A percentile compares a stretch with the other conserved stretches of the same genome.
phyloP scores from a whole-genome alignment of 306 rosid species.

The Senna tora region DNA sequence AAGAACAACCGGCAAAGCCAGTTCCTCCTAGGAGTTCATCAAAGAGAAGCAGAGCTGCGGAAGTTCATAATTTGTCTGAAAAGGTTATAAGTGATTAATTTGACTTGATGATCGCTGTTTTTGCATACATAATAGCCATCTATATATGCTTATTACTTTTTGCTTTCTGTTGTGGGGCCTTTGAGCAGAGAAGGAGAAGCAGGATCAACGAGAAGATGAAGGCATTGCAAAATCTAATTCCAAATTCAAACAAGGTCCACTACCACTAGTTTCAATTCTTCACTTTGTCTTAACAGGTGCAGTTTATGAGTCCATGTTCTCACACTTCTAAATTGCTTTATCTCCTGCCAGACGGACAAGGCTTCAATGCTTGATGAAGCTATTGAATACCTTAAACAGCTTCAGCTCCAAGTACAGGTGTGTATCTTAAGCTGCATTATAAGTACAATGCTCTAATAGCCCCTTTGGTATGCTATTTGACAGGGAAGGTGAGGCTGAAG shows the following conservation, averaged over 20 bases:
- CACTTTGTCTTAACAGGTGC: constrained; percentile 2
- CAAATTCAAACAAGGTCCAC: constrained; percentile 88
- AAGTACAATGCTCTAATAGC: not conserved
- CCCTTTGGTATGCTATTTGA: no score
- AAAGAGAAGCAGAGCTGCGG: constrained; percentile 95
- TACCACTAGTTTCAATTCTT: constrained; percentile 23
- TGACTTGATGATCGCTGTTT: not conserved
- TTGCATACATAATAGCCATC: not conserved
- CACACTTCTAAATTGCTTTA: constrained; percentile 16
- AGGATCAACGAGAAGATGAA: constrained; percentile 97
- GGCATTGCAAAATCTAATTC: constrained; percentile 91
- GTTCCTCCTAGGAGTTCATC: constrained; percentile 61
- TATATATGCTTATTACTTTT: constrained; percentile 5
- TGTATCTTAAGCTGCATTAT: constrained; percentile 22
- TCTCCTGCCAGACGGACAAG: constrained; percentile 76
- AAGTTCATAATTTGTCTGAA: constrained; percentile 97
- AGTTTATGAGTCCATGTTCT: constrained; percentile 20
- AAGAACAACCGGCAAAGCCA: constrained; percentile 50
- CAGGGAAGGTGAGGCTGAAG: no score
- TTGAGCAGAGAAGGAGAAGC: constrained; percentile 91
- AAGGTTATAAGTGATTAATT: constrained; percentile 66
- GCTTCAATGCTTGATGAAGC: constrained; percentile 99
- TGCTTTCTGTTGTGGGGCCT: constrained; percentile 33
- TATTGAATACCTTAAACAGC: constrained; percentile 96
- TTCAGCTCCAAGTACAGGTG: constrained; percentile 98